A percentile compares a stretch with the other conserved stretches of the same genome.
Conservation (phyloP, 106 monocot genomes). For the Hemerocallis citrina region DNA sequence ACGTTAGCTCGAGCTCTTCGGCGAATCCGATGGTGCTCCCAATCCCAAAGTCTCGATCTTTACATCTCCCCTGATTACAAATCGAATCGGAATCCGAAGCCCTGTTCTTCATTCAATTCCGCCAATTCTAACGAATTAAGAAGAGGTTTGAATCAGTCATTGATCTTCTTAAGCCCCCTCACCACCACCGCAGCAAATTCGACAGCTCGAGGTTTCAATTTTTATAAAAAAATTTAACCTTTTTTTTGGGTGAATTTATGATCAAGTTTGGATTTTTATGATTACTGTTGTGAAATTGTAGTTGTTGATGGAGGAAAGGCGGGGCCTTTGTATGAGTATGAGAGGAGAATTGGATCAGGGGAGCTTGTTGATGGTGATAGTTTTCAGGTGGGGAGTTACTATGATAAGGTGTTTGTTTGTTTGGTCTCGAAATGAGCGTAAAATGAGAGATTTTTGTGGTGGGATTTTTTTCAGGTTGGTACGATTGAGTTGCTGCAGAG, state of each 20-base stretch:
- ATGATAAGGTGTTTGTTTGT: background rate
- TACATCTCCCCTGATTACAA: background rate
- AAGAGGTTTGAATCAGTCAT: too few relatives aligned
- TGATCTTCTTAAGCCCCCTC: conserved; percentile 2
- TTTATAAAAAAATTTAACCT: background rate
- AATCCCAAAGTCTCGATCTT: background rate
- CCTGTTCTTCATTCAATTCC: background rate
- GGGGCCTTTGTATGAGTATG: conserved; percentile 81
- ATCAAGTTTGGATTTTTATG: background rate
- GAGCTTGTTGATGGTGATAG: conserved; percentile 82
- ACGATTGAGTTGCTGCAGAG: conserved; percentile 55
- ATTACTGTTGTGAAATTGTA: background rate
- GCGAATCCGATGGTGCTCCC: conserved; percentile 12
- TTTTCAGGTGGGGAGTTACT: conserved; percentile 46
- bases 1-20: conserved; percentile 20
- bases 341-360: conserved; percentile 68
- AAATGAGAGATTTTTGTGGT: background rate
- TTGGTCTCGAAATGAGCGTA: background rate
- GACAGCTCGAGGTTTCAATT: conserved; percentile 22
- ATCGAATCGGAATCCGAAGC: conserved; percentile 3
- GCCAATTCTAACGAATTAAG: conserved; percentile 1
- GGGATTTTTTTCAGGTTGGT: conserved; percentile 32
- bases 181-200: conserved; percentile 9
- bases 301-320: conserved; percentile 24
- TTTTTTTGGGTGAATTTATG: background rate